Conservation (phyloP, 768 basidiomycete genomes). For the Lactarius tabidus region DNA sequence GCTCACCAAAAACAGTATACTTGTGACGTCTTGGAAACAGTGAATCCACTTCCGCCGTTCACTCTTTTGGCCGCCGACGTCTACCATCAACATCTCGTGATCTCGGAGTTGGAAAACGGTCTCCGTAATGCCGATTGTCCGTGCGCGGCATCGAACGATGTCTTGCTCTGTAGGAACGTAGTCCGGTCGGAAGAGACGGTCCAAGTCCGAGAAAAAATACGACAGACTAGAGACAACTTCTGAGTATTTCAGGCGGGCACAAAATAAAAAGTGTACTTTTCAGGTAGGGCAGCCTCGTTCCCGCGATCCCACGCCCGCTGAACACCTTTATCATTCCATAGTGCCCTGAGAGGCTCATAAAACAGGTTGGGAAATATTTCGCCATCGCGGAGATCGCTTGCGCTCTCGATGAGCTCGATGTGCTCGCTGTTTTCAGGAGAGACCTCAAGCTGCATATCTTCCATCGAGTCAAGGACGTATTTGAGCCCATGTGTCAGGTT, state of each 20-base stretch:
- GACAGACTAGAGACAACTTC: conserved; percentile 41
- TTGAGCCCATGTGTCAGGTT: conserved; percentile 87
- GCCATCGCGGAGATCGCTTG: conserved; percentile 69
- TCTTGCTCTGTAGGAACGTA: conserved; percentile 83
- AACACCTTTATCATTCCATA: conserved; percentile 78
- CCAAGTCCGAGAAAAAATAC: conserved; percentile 77
- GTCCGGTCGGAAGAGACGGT: conserved; percentile 68
- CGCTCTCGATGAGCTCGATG: conserved; percentile 61
- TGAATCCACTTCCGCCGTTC: conserved; percentile 94
- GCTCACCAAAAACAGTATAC: conserved; percentile 87
- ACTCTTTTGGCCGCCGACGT: conserved; percentile 91
- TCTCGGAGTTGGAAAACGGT: conserved; percentile 76
- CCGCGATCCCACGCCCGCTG: conserved; percentile 75
- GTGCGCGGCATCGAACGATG: conserved; percentile 79
- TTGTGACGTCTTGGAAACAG: conserved; percentile 92
- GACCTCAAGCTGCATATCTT: conserved; percentile 79
- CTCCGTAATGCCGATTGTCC: conserved; percentile 89
- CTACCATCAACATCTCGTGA: conserved; percentile 89
- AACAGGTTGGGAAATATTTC: conserved; percentile 74
- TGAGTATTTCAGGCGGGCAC: conserved; percentile 13
- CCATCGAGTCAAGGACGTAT: conserved; percentile 82
- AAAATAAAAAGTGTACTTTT: conserved; percentile 55
- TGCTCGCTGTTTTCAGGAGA: conserved; percentile 53
- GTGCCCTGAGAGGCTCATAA: conserved; percentile 56
- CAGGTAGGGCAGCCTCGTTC: conserved; percentile 88